phyloP scores from a whole-genome alignment of 768 basidiomycete genomes.

The Hypholoma sublateritium region DNA sequence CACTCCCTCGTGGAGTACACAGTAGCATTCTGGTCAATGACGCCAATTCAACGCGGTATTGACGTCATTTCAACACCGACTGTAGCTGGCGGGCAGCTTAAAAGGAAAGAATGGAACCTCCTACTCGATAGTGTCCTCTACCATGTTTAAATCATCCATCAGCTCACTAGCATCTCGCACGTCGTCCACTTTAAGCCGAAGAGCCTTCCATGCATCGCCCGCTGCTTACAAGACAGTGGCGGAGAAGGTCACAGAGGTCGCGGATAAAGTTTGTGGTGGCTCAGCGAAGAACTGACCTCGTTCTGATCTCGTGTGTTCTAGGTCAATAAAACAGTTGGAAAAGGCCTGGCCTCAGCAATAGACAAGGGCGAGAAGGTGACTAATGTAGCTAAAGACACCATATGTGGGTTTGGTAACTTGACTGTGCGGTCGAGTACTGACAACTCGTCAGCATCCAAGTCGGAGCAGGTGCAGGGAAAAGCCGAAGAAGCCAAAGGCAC shows the following conservation, averaged over 20 bases:
- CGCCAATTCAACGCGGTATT: not conserved
- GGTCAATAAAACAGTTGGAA: slow-evolving; percentile 46
- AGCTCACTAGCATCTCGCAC: slow-evolving; percentile 5
- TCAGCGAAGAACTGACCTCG: not conserved
- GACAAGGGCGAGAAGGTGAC: slow-evolving; percentile 46
- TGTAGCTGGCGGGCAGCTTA: not conserved
- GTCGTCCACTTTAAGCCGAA: slow-evolving; percentile 2
- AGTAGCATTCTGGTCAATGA: not conserved
- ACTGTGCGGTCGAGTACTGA: not conserved
- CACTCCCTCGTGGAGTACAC: not conserved
- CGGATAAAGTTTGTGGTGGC: slow-evolving; percentile 34
- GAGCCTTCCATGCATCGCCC: slow-evolving; percentile 34
- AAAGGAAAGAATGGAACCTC: not conserved
- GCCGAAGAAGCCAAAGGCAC: not conserved
- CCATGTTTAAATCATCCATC: slow-evolving; percentile 19
- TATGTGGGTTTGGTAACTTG: slow-evolving; percentile 28
- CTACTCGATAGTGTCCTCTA: not conserved
- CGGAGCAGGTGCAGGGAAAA: slow-evolving; percentile 31
- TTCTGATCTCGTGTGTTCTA: slow-evolving; percentile 13
- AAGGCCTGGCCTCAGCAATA: slow-evolving; percentile 45
- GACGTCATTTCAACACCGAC: slow-evolving; percentile 1
- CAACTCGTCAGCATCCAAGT: slow-evolving; percentile 28
- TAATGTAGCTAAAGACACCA: slow-evolving; percentile 37
- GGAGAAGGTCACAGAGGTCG: slow-evolving; percentile 45
- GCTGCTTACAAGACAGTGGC: slow-evolving; percentile 36